These are phyloP conservation scores for Darksidea phi DNA, from an alignment of 495 filamentous ascomycete genomes.

Conservation along the genomic window DNA sequence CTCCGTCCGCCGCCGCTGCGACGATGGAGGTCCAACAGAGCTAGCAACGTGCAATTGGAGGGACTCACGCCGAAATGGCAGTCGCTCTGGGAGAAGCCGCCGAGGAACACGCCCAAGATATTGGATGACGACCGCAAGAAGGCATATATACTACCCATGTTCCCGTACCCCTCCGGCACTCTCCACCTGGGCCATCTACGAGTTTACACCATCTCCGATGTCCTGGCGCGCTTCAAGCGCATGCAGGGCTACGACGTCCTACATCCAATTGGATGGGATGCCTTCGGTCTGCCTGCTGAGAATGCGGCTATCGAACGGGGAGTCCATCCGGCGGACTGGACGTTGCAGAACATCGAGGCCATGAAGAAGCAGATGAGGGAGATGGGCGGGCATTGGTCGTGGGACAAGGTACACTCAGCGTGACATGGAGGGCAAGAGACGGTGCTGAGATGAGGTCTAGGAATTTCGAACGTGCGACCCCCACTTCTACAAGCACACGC, in stretches of 20 bases:
- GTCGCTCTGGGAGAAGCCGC: constrained; percentile 48
- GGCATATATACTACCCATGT: constrained; percentile 86
- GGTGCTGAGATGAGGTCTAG: constrained; percentile 44
- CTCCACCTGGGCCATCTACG: constrained; percentile 88
- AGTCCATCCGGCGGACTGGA: constrained; percentile 76
- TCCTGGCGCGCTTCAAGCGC: constrained; percentile 71
- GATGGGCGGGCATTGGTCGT: constrained; percentile 80
- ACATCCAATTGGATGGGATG: constrained; percentile 92
- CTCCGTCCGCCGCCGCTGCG: constrained; percentile 11
- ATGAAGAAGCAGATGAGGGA: constrained; percentile 79
- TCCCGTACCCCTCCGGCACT: constrained; percentile 85
- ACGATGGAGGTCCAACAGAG: not conserved
- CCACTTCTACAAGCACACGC: constrained; percentile 83
- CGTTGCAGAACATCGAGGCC: constrained; percentile 68
- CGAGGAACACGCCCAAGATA: not conserved
- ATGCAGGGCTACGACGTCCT: constrained; percentile 76
- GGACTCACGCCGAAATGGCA: constrained; percentile 73
- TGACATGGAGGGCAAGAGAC: not conserved
- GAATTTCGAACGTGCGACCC: constrained; percentile 82
- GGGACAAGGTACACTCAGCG: constrained; percentile 63
- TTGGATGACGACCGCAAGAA: constrained; percentile 46
- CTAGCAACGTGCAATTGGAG: constrained; percentile 55
- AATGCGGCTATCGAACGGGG: constrained; percentile 90
- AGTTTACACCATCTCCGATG: constrained; percentile 88
- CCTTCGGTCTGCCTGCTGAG: constrained; percentile 85